These are phyloP conservation scores for Boletus subparvulus DNA, from an alignment of 768 basidiomycete species.

Conservation along the genomic window DNA sequence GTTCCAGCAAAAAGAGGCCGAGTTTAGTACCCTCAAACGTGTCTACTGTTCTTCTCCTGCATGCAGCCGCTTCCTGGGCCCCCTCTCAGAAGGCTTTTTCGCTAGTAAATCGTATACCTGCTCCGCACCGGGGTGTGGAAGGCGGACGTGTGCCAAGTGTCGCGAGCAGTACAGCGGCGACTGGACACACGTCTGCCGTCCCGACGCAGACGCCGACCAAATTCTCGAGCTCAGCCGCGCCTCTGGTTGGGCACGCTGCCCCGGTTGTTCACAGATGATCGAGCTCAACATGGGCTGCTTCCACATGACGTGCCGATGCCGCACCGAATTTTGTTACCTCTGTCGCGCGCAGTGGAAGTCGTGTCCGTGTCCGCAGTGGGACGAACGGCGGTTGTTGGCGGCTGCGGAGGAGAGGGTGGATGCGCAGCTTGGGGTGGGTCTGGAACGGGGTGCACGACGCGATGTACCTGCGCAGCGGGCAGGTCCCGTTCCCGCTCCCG, in stretches of 20 bases:
- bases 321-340: constrained; percentile 44
- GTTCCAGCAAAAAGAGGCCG: constrained; percentile 29
- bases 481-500: background rate
- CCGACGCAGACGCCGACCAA: constrained; percentile 24
- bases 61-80: constrained; percentile 39
- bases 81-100: constrained; percentile 30
- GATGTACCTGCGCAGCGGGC: constrained; percentile 26
- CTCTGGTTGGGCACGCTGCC: constrained; percentile 40
- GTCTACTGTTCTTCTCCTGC: constrained; percentile 38
- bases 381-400: constrained; percentile 42
- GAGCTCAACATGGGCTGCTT: constrained; percentile 39
- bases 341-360: constrained; percentile 60
- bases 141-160: constrained; percentile 27
- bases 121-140: constrained; percentile 16
- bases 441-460: constrained; percentile 29
- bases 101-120: constrained; percentile 18
- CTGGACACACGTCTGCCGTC: constrained; percentile 26
- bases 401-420: constrained; percentile 49
- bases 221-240: constrained; percentile 27
- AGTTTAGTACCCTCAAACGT: constrained; percentile 35
- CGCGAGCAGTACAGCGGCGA: constrained; percentile 24
- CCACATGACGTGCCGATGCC: constrained; percentile 43
- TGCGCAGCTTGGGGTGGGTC: constrained; percentile 33
- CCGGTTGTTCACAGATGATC: constrained; percentile 39
- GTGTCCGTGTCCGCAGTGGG: constrained; percentile 67